Evolutionary conservation across 1,284 basidiomycete genomes (phyloP), one percentile per base, ranked within the genome.

Genomic region (Gomphus bonarii): DNA sequence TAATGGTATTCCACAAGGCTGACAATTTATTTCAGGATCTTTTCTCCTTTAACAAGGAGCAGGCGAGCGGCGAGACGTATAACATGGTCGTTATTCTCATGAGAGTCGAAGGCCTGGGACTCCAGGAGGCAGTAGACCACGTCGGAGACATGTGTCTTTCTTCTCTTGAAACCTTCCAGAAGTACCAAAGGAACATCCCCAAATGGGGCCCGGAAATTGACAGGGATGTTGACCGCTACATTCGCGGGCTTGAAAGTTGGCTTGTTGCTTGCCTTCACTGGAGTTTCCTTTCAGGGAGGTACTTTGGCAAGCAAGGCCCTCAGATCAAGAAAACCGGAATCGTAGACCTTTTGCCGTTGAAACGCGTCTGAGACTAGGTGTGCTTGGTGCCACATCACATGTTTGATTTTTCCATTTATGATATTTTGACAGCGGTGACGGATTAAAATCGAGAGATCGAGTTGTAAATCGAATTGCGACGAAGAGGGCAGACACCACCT

Each of bases 271-370:
- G 69, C 59, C 63, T 75, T 48, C 68, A 72, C 58, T 75, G 73
- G 73, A 70, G 70, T 50, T 74, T 73, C 61, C 65, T 72, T 61
- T 70, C 71, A 14, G 66, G 67, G 58, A 65, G 73, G 16, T 75
- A 75, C 63, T 75, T 75, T 59, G 73, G 70, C n/a, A 65, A 68
- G 44, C 59, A 74, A 5, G 80, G 79, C 20, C 61, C 63, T 30
- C 67, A 70, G 35, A 71, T 82, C 54, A 82, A 80, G 66, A 65
- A 71, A 58, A 65, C 71, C 48, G 67, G 78, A 51, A 28, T 73
- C 54, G 71, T 82, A 52, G 68, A 72, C 57, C 69, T 81, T 28
- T n/a, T 50, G 25, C 55, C 55, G 35, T 22, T 51, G 11, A 38
- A 38, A n/a, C n/a, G 7, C 16, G 47, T 31, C 47, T 10, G 14